Base-by-base conservation (phyloP, 108 stramenopile species). In the Phaeodactylum tricornutum region DNA sequence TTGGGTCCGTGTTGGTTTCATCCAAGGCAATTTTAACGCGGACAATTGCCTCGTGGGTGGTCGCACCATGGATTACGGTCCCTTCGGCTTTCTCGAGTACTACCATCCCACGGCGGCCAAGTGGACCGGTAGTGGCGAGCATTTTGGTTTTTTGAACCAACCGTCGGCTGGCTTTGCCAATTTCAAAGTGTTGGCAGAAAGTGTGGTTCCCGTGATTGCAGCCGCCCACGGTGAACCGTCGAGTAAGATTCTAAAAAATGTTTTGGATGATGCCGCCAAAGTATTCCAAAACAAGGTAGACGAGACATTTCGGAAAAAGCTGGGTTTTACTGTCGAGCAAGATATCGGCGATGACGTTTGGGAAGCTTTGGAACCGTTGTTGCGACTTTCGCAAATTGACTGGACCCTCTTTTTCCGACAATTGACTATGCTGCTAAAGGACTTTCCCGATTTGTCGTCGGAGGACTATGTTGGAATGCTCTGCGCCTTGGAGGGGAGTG, bases 1-100 rank as follows among this genome's bases (percentile, higher is more conserved):
- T 20, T 94, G 92, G 95, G 43, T 89, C n/a, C 74, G 92, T 20
- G 87, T 93, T 4, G 96, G 96, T 22, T 97, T 93, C 69, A 69
- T 77, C n/a, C 96, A 97, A 57, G 96, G 93, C 2, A 93, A 93
- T 50, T 89, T 95, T 58, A 97, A 97, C 62, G 84, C 90, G 1
- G 96, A 97, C 55, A 97, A 97, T 64, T 64, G 83, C 44, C 42
- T 89, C 7, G 52, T 97, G 0, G 71, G 58, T 19, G 92, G 92
- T 1, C 48, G 67, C 21, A 96, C 95, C 2, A 92, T 97, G 81
- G 93, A 96, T 54, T 95, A 95, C 53, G 96, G 96, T 9, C 96
- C 96, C 16, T 97, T 90, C 62, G 96, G 96, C 1, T 95, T 81
- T 47, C 62, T 94, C 66, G 96, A 97, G 37, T 66, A 72, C 16